A percentile compares a stretch with the other conserved stretches of the same genome.
These are phyloP conservation scores for Ascocoryne sarcoides DNA, from an alignment of 2,329 filamentous ascomycete genomes.

Conservation along the genomic window DNA sequence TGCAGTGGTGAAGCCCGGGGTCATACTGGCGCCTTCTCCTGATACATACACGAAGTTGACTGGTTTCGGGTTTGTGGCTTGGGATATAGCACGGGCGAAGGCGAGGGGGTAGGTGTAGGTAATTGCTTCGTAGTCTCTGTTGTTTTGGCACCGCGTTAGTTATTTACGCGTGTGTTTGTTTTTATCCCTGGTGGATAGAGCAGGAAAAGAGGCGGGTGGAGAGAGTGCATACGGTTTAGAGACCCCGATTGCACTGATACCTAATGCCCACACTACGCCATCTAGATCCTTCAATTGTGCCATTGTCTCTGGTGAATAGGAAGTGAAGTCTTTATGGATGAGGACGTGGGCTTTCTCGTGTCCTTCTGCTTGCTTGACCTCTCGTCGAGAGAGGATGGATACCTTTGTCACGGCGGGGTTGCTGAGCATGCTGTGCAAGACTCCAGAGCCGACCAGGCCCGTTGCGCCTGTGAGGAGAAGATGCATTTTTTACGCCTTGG, in stretches of 20 bases:
- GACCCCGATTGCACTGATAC: conserved; percentile 53
- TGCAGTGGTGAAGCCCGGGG: conserved; percentile 45
- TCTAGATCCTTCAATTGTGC: conserved; percentile 52
- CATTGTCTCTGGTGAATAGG: conserved; percentile 50
- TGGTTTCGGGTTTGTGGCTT: conserved; percentile 35
- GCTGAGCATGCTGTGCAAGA: conserved; percentile 53
- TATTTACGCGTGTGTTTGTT: neutral
- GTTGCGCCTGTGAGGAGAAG: conserved; percentile 62
- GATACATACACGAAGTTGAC: conserved; percentile 68
- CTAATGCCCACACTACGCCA: conserved; percentile 67
- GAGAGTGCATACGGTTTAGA: conserved; percentile 41
- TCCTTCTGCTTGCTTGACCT: conserved; percentile 53
- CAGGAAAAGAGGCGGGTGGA: too few relatives aligned
- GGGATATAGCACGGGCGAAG: conserved; percentile 51
- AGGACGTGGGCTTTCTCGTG: conserved; percentile 57
- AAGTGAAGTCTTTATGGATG: conserved; percentile 56
- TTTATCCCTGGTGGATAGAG: too few relatives aligned
- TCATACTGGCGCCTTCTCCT: conserved; percentile 43
- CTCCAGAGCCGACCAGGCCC: conserved; percentile 53
- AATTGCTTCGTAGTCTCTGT: conserved; percentile 55
- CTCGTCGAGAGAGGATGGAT: conserved; percentile 57
- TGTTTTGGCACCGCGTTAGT: neutral
- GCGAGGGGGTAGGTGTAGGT: conserved; percentile 58
- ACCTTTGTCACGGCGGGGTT: conserved; percentile 47
- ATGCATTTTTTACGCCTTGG: too few relatives aligned